Conservation (phyloP, 2,329 filamentous ascomycete genomes). For the Boeremia exigua region DNA sequence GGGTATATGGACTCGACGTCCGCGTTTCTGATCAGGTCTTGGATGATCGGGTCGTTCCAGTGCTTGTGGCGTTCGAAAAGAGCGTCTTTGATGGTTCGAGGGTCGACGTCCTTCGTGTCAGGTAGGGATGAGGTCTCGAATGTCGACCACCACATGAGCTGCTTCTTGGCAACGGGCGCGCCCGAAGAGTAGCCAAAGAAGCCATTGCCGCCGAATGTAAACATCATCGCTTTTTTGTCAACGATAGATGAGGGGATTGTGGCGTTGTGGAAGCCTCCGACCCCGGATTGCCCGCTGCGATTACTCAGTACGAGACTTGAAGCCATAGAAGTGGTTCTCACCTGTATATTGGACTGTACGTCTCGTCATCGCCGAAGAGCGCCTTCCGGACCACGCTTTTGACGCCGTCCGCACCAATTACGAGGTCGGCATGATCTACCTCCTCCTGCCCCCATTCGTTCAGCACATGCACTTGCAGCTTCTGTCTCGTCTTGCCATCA, state of each 20-base stretch:
- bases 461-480: neutral
- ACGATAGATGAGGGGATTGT: neutral
- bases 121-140: neutral
- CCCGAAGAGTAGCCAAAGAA: conserved; percentile 6
- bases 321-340: conserved; percentile 5
- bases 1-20: conserved; percentile 50
- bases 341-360: conserved; percentile 25
- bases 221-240: neutral
- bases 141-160: conserved; percentile 5
- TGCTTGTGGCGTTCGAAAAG: neutral
- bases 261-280: neutral
- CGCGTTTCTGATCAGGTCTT: neutral
- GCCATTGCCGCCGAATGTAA: neutral
- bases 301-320: neutral
- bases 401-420: conserved; percentile 41
- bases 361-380: conserved; percentile 25
- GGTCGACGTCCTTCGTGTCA: neutral
- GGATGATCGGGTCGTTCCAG: neutral
- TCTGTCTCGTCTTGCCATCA: neutral
- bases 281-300: conserved; percentile 39
- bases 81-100: neutral
- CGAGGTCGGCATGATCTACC: conserved; percentile 32
- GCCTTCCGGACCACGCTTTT: conserved; percentile 29
- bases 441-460: neutral
- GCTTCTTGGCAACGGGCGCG: neutral